Evolutionary conservation across 306 rosid species (phyloP), one percentile per base, ranked within the genome.

Genomic region (Carpinus fangiana): DNA sequence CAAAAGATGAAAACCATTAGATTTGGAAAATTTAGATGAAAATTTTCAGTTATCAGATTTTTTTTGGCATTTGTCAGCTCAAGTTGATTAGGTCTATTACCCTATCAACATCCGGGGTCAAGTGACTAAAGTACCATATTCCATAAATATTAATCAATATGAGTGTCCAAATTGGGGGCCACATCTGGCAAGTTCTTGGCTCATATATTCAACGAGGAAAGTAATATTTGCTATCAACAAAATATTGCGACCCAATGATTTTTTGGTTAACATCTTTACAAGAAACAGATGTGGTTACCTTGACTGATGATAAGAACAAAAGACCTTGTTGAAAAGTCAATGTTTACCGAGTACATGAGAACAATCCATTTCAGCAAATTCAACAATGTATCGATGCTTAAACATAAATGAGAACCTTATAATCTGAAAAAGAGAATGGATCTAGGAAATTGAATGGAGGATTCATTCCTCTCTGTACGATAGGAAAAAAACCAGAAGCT

Each of bases 21-120:
- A 76, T 65, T 62, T 74, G 13, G 76, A 54, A 36, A 53, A n/a
- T 38, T 75, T 68, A 72, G 45, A 70, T 74, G 36, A 64, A 21
- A 74, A 21, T 7, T 41, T 23, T 46, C 48, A 9, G 34, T 73
- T 73, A 36, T 50, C 78, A 20, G 70, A 43, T n/a, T 5, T n/a
- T 41, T 67, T 41, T 41, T 16, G 12, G 38, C 12, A 41, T 38
- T 64, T 41, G 18, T n/a, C 52, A 41, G 38, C 50, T 65, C 17
- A 34, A 57, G 36, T 46, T 70, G 45, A 8, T 55, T 26, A 43
- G 56, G 51, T 18, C 59, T 14, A 28, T 31, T 31, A n/a, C 38
- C 57, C 51, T 18, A n/a, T 17, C 50, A 38, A 11, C 72, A 67
- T 67, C 21, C 38, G 2, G 11, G 31, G 48, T 0, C 71, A 17